These are phyloP conservation scores for Nidula microcarpa DNA, from an alignment of 768 basidiomycete genomes.

Conservation along the genomic window DNA sequence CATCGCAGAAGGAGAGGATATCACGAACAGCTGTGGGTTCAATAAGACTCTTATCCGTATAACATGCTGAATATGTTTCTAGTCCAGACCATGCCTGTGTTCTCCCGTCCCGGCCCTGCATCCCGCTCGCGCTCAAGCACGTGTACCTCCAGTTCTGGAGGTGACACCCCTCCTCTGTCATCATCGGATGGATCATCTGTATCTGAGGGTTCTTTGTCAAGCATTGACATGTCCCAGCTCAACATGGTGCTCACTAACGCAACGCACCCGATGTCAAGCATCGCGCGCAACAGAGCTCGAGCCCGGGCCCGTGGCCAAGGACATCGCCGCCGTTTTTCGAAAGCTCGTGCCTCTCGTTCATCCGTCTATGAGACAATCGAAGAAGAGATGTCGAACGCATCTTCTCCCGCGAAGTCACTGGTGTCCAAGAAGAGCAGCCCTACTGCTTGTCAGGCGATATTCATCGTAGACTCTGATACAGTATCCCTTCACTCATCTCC, in stretches of 20 bases:
- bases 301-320: conserved; percentile 59
- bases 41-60: no score
- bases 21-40: no score
- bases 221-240: conserved; percentile 68
- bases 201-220: conserved; percentile 73
- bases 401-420: conserved; percentile 22
- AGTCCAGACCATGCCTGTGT: conserved; percentile 52
- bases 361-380: conserved; percentile 81
- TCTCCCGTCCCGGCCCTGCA: conserved; percentile 52
- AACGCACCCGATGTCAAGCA: conserved; percentile 45
- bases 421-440: conserved; percentile 31
- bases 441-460: conserved; percentile 38
- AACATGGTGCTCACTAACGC: conserved; percentile 52
- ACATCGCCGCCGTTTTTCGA: conserved; percentile 68
- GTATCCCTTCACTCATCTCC: conserved; percentile 41
- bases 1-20: conserved; percentile 65
- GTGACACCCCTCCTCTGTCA: conserved; percentile 72
- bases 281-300: conserved; percentile 38
- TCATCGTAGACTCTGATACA: conserved; percentile 56
- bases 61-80: conserved; percentile 10
- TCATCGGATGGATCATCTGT: conserved; percentile 65
- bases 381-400: conserved; percentile 51
- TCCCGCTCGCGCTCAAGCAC: conserved; percentile 65
- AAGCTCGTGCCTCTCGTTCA: conserved; percentile 55
- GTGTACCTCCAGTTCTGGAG: conserved; percentile 65